A percentile compares a stretch with the other conserved stretches of the same genome.
phyloP scores from a whole-genome alignment of 352 stramenopile genomes.

The Phytopythium vexans region DNA sequence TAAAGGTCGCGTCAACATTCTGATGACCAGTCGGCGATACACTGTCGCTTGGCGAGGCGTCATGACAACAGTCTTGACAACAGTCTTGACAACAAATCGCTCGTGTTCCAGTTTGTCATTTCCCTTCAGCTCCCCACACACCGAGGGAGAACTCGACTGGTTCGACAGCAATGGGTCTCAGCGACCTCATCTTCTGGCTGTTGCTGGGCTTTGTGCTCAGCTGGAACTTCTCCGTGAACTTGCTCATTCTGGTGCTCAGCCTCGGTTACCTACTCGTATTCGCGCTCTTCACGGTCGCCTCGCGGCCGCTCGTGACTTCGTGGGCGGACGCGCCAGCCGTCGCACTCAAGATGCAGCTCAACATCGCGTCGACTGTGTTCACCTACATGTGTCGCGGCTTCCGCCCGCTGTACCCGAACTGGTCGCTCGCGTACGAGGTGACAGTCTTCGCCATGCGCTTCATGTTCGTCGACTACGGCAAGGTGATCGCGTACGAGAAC shows the following conservation, averaged over 20 bases:
- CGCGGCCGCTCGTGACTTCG: constrained; percentile 11
- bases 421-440: constrained; percentile 33
- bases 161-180: no score
- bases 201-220: constrained; percentile 1
- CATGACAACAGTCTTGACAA: no score
- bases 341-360: constrained; percentile 9
- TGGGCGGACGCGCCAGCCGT: constrained; percentile 6
- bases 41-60: no score
- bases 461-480: constrained; percentile 21
- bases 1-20: no score
- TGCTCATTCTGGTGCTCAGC: background rate
- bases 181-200: no score
- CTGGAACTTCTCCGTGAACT: constrained; percentile 3
- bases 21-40: no score
- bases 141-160: no score
- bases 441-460: constrained; percentile 23
- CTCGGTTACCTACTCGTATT: constrained; percentile 6
- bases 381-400: constrained; percentile 12
- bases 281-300: constrained; percentile 1
- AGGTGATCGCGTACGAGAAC: constrained; percentile 15
- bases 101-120: no score
- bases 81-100: no score
- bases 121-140: no score
- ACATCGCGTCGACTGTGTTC: constrained; percentile 8
- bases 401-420: constrained; percentile 21